Evolutionary conservation across 2,329 filamentous ascomycete genomes (phyloP).

Genomic region (Remersonia thermophila): DNA sequence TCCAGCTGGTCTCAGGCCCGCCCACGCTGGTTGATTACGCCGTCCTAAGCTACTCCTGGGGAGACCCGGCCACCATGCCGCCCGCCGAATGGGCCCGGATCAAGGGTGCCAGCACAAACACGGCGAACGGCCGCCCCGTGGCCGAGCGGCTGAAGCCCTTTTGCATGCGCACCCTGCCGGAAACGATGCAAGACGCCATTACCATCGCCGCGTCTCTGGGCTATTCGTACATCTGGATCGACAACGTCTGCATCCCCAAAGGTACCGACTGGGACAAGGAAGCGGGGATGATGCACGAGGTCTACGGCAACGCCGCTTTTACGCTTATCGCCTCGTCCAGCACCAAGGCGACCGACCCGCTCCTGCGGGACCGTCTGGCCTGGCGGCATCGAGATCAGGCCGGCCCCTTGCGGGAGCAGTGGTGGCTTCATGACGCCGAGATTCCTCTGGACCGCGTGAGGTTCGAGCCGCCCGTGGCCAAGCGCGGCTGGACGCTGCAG

Average conservation of each 20-base stretch:
- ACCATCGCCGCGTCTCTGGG: constrained; percentile 12
- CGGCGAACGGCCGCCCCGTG: constrained; percentile 15
- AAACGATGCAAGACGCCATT: constrained; percentile 18
- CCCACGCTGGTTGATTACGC: constrained; percentile 13
- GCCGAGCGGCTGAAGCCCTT: constrained; percentile 15
- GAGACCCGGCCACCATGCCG: constrained; percentile 16
- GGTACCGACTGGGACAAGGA: constrained; percentile 19
- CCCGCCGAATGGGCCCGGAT: constrained; percentile 16
- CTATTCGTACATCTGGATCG: constrained; percentile 17
- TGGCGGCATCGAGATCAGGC: constrained; percentile 15
- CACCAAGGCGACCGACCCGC: constrained; percentile 16
- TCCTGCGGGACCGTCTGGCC: constrained; percentile 13
- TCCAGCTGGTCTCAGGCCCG: constrained; percentile 12
- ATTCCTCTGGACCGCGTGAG: constrained; percentile 14
- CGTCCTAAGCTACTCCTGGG: constrained; percentile 20
- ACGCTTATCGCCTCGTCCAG: constrained; percentile 17
- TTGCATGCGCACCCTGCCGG: constrained; percentile 9
- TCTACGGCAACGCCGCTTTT: constrained; percentile 18
- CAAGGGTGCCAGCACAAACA: constrained; percentile 16
- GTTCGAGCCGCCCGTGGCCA: constrained; percentile 13
- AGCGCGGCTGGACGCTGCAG: constrained; percentile 18
- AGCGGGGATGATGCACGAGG: constrained; percentile 17
- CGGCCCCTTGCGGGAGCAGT: constrained; percentile 13
- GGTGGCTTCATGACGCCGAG: constrained; percentile 13
- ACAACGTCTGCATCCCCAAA: constrained; percentile 19